Conservation (phyloP, 2,329 filamentous ascomycete species). For the Capronia epimyces region DNA sequence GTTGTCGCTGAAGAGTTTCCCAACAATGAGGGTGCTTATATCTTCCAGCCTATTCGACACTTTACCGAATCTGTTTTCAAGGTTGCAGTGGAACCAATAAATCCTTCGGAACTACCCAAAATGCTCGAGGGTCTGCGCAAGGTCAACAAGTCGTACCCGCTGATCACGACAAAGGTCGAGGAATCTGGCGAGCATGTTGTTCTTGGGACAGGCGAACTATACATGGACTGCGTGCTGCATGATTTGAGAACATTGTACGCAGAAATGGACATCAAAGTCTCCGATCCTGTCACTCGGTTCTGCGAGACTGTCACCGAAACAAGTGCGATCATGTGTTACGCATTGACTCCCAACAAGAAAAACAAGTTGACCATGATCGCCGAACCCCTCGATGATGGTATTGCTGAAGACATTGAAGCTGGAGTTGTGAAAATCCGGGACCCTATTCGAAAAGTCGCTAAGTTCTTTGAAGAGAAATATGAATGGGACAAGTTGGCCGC, state of each 20-base stretch:
- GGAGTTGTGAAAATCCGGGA: conserved; percentile 88
- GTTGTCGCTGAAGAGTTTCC: conserved; percentile 74
- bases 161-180: conserved; percentile 94
- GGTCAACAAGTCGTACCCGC: conserved; percentile 94
- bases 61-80: conserved; percentile 98
- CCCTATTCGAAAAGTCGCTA: conserved; percentile 84
- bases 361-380: conserved; percentile 99
- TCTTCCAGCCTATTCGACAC: conserved; percentile 87
- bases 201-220: conserved; percentile 93
- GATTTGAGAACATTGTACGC: conserved; percentile 90
- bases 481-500: conserved; percentile 94
- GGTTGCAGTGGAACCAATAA: conserved; percentile 95
- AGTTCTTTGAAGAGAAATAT: conserved; percentile 95
- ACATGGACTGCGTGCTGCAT: conserved; percentile 98
- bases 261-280: conserved; percentile 99
- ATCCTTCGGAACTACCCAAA: conserved; percentile 94
- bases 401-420: conserved; percentile 88
- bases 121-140: conserved; percentile 96
- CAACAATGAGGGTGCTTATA: conserved; percentile 86
- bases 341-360: conserved; percentile 97
- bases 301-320: conserved; percentile 97
- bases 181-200: conserved; percentile 96
- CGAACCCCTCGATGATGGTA: conserved; percentile 89
- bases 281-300: conserved; percentile 93
- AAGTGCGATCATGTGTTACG: conserved; percentile 95